A percentile compares a stretch with the other conserved stretches of the same genome.
These are phyloP conservation scores for Striga hermonthica DNA, from an alignment of 305 asterid genomes.

Conservation along the genomic window DNA sequence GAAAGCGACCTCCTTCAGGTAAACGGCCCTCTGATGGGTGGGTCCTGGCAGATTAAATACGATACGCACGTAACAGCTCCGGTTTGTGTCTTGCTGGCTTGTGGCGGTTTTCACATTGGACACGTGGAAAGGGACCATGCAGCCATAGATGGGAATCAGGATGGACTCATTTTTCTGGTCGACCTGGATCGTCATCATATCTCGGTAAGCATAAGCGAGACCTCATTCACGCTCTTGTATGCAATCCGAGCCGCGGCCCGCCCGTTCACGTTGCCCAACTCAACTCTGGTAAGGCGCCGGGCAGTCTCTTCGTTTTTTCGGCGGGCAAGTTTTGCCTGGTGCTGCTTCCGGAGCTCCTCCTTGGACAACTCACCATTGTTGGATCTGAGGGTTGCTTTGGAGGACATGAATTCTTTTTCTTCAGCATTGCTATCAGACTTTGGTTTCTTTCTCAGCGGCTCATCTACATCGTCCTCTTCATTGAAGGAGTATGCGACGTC, in stretches of 20 bases:
- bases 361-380: too few species aligned
- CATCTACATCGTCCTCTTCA: too few species aligned
- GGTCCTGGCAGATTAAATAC: slow-evolving; percentile 73
- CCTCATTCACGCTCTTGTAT: slow-evolving; percentile 55
- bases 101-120: slow-evolving; percentile 67
- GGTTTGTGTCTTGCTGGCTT: slow-evolving; percentile 64
- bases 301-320: slow-evolving; percentile 78
- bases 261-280: not conserved
- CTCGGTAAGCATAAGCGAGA: too few species aligned
- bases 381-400: too few species aligned
- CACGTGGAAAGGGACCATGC: slow-evolving; percentile 69
- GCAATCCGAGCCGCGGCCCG: slow-evolving; percentile 37
- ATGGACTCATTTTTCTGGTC: too few species aligned
- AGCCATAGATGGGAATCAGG: slow-evolving; percentile 62
- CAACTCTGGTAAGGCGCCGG: slow-evolving; percentile 60
- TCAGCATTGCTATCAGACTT: too few species aligned
- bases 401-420: too few species aligned
- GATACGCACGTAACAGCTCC: slow-evolving; percentile 61
- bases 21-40: slow-evolving; percentile 51
- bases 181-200: too few species aligned
- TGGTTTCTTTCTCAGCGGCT: too few species aligned
- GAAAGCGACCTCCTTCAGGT: slow-evolving; percentile 56
- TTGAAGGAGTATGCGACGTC: too few species aligned
- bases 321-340: slow-evolving; percentile 72
- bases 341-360: too few species aligned